phyloP scores from a whole-genome alignment of 805 yeast species.

The Clavispora carvajalis region DNA sequence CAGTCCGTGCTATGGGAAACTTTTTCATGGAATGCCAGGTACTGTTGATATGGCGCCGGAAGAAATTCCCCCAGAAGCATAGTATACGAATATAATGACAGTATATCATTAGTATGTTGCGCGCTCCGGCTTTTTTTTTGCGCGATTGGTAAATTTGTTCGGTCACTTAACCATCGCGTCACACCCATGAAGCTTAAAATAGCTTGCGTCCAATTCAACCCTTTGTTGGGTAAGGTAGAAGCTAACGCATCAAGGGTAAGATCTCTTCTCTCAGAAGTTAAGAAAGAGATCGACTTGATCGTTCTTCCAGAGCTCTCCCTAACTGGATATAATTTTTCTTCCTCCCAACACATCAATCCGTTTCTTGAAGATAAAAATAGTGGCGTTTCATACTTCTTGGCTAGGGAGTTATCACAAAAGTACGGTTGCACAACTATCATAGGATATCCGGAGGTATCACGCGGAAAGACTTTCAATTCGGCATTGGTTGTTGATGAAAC shows the following conservation, averaged over 20 bases:
- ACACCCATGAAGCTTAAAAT: slow-evolving; percentile 45
- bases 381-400: slow-evolving; percentile 54
- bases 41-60: not conserved
- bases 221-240: slow-evolving; percentile 54
- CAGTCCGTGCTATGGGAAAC: slow-evolving; percentile 42
- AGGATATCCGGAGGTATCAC: slow-evolving; percentile 73
- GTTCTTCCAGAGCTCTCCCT: slow-evolving; percentile 81
- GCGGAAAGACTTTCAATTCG: slow-evolving; percentile 54
- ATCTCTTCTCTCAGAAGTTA: slow-evolving; percentile 26
- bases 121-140: too few relatives aligned
- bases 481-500: slow-evolving; percentile 57
- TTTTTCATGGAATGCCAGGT: slow-evolving; percentile 49
- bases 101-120: too few relatives aligned
- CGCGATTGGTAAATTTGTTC: too few relatives aligned
- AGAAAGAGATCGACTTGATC: slow-evolving; percentile 52
- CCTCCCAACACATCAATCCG: slow-evolving; percentile 45
- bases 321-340: slow-evolving; percentile 72
- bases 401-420: slow-evolving; percentile 43
- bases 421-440: slow-evolving; percentile 62
- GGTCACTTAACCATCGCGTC: too few relatives aligned
- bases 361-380: slow-evolving; percentile 44
- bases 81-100: not conserved
- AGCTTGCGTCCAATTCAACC: slow-evolving; percentile 66
- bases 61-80: not conserved
- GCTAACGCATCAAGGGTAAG: slow-evolving; percentile 48